Conservation (phyloP, 192 early-diverging fungal species). For the Coemansia sp. region DNA sequence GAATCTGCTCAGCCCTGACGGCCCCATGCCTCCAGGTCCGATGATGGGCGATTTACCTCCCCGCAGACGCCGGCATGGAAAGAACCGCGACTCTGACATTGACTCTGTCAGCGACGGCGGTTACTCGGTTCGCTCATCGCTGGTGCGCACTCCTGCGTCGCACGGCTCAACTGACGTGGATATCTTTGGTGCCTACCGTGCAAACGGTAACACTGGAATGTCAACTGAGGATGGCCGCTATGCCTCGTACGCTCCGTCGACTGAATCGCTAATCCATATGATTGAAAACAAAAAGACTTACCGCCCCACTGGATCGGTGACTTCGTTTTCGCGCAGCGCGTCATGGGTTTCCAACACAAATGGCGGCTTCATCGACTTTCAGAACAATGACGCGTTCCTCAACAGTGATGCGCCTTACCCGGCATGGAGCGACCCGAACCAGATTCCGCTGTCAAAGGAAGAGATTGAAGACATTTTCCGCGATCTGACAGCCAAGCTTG, state of each 20-base stretch:
- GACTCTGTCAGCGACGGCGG: slow-evolving; percentile 56
- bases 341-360: slow-evolving; percentile 57
- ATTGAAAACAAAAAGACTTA: slow-evolving; percentile 64
- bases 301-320: slow-evolving; percentile 56
- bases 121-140: slow-evolving; percentile 55
- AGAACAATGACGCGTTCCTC: slow-evolving; percentile 50
- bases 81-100: slow-evolving; percentile 49
- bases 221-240: slow-evolving; percentile 64
- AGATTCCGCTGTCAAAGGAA: slow-evolving; percentile 63
- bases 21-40: slow-evolving; percentile 44
- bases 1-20: slow-evolving; percentile 50
- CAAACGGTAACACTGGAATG: slow-evolving; percentile 18
- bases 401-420: slow-evolving; percentile 52
- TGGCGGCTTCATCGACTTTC: slow-evolving; percentile 52
- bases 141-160: slow-evolving; percentile 57
- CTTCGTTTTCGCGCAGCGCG: slow-evolving; percentile 57
- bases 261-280: slow-evolving; percentile 65
- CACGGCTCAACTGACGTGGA: slow-evolving; percentile 53
- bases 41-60: slow-evolving; percentile 51
- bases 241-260: slow-evolving; percentile 64
- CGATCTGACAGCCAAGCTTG: slow-evolving; percentile 65
- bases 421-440: slow-evolving; percentile 59
- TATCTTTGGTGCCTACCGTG: slow-evolving; percentile 55
- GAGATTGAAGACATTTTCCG: slow-evolving; percentile 70
- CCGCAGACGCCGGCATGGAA: slow-evolving; percentile 48